Conservation (phyloP, 1,139 yeast genomes). For the Zygosaccharomyces sapae region DNA sequence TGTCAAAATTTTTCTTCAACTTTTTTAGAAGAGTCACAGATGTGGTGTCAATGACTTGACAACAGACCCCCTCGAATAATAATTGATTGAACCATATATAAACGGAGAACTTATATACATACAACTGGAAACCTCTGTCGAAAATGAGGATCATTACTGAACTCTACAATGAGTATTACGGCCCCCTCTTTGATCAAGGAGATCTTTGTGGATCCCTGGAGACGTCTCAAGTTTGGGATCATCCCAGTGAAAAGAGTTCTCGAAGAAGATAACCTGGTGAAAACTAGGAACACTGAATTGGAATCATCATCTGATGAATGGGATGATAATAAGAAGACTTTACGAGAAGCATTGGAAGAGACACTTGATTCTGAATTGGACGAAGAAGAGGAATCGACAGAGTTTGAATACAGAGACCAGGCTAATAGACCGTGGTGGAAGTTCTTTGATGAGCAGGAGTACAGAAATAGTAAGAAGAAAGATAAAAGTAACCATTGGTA, state of each 20-base stretch:
- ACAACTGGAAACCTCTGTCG: neutral
- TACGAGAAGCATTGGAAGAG: conserved; percentile 6
- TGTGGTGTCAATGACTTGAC: neutral
- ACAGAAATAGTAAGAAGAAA: conserved; percentile 42
- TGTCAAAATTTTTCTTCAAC: neutral
- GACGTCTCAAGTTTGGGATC: conserved; percentile 48
- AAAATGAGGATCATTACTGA: too few relatives aligned
- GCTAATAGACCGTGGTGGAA: conserved; percentile 60
- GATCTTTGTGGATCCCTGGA: conserved; percentile 33
- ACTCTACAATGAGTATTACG: neutral
- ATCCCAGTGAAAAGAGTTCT: conserved; percentile 46
- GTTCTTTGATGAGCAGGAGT: conserved; percentile 60
- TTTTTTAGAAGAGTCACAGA: neutral
- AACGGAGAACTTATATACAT: neutral
- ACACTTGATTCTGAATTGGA: neutral
- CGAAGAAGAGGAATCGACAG: conserved; percentile 3
- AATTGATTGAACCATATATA: neutral
- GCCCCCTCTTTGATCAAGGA: conserved; percentile 12
- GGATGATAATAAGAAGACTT: conserved; percentile 4
- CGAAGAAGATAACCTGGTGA: conserved; percentile 37
- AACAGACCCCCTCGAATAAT: too few relatives aligned
- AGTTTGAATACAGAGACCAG: conserved; percentile 55
- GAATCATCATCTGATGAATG: conserved; percentile 15
- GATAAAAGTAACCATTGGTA: conserved; percentile 50
- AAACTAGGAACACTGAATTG: conserved; percentile 10